Conservation (phyloP, 2,329 filamentous ascomycete genomes). For the Neocatenulostroma microsporum region DNA sequence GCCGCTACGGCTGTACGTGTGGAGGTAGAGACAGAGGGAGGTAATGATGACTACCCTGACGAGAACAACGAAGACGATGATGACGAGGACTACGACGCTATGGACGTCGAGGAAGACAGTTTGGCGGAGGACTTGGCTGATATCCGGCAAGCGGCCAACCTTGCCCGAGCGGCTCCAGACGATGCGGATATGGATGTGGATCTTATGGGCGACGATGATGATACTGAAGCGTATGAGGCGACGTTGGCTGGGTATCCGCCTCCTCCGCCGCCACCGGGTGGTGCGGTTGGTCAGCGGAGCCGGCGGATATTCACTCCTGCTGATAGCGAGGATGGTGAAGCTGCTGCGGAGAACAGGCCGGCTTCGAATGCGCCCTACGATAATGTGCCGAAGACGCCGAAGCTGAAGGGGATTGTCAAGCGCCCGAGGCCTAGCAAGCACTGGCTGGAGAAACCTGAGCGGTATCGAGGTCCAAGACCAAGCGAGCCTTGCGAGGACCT, state of each 20-base stretch:
- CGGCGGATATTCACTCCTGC: slow-evolving; percentile 22
- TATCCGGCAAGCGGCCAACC: slow-evolving; percentile 31
- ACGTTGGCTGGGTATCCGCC: slow-evolving; percentile 68
- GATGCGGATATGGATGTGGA: slow-evolving; percentile 46
- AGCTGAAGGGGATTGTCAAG: slow-evolving; percentile 31
- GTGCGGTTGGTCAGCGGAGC: slow-evolving; percentile 28
- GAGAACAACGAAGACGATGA: slow-evolving; percentile 30
- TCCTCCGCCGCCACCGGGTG: slow-evolving; percentile 52
- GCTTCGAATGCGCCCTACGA: slow-evolving; percentile 28
- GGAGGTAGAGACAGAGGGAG: slow-evolving; percentile 34
- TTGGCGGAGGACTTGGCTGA: slow-evolving; percentile 26
- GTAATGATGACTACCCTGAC: slow-evolving; percentile 35
- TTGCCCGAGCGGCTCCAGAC: slow-evolving; percentile 16
- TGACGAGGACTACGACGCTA: slow-evolving; percentile 14
- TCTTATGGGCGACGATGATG: slow-evolving; percentile 43
- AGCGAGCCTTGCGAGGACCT: slow-evolving; percentile 71
- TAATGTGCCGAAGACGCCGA: slow-evolving; percentile 75
- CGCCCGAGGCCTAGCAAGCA: slow-evolving; percentile 63
- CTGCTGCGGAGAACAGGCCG: slow-evolving; percentile 47
- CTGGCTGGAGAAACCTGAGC: slow-evolving; percentile 74
- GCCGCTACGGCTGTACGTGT: slow-evolving; percentile 12
- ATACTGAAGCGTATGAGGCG: slow-evolving; percentile 67
- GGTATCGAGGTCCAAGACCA: slow-evolving; percentile 45
- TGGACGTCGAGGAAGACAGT: slow-evolving; percentile 18
- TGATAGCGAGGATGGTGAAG: slow-evolving; percentile 35